These are phyloP conservation scores for Furcasterigmium sp. DNA, from an alignment of 2,329 filamentous ascomycete genomes.

Conservation along the genomic window DNA sequence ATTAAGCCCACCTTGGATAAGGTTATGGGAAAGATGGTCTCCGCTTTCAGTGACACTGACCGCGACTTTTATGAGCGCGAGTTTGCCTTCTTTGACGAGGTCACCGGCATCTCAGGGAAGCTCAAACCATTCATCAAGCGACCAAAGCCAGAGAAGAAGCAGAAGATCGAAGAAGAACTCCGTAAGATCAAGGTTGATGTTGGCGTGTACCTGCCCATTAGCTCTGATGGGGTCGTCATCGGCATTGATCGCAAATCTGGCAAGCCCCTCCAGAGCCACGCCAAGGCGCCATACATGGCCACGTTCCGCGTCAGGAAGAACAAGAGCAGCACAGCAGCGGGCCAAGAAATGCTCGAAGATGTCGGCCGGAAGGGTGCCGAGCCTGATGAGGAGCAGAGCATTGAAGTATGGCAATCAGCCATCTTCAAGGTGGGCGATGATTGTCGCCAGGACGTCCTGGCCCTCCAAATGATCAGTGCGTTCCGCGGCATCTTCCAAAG, in stretches of 20 bases:
- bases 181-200: conserved; percentile 96
- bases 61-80: conserved; percentile 87
- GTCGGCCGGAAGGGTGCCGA: conserved; percentile 28
- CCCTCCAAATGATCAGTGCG: conserved; percentile 94
- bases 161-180: conserved; percentile 97
- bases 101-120: conserved; percentile 92
- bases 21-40: conserved; percentile 79
- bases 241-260: conserved; percentile 97
- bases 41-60: conserved; percentile 75
- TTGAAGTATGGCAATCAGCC: conserved; percentile 98
- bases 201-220: conserved; percentile 93
- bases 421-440: conserved; percentile 99
- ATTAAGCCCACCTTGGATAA: conserved; percentile 91
- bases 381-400: conserved; percentile 45
- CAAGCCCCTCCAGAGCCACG: conserved; percentile 94
- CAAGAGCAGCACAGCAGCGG: conserved; percentile 27
- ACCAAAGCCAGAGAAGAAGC: conserved; percentile 94
- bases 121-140: conserved; percentile 89
- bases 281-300: conserved; percentile 98
- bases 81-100: conserved; percentile 96
- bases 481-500: conserved; percentile 96
- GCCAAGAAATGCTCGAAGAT: conserved; percentile 44
- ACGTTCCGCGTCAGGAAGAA: conserved; percentile 95
- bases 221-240: conserved; percentile 94
- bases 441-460: conserved; percentile 93